Evolutionary conservation across 208 protist genomes (phyloP).

Genomic region (Trypanosomatidae sp.): DNA sequence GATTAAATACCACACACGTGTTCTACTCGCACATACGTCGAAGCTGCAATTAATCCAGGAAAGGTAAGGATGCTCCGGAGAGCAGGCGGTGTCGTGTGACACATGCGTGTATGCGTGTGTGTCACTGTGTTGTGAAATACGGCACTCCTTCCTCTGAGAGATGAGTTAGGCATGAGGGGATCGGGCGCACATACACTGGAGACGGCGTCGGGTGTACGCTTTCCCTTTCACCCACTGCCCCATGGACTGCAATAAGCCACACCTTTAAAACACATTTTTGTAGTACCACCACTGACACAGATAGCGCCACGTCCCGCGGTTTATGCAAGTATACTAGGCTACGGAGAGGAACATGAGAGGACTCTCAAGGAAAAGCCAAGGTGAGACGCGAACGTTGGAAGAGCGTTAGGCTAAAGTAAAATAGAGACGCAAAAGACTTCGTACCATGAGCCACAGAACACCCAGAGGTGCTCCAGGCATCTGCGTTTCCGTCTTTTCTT

Average conservation of each 20-base stretch:
- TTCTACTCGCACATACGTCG: not conserved
- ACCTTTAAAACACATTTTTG: not conserved
- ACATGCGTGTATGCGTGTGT: not conserved
- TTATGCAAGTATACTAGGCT: not conserved
- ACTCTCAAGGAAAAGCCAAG: not conserved
- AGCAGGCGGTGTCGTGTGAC: not conserved
- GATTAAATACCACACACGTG: not conserved
- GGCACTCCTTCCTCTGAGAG: conserved; percentile 3
- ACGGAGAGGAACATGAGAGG: not conserved
- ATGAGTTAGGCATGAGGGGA: not conserved
- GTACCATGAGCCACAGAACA: not conserved
- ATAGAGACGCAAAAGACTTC: not conserved
- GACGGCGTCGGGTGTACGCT: not conserved
- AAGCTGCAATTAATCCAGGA: not conserved
- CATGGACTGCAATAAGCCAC: not conserved
- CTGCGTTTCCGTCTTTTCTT: not conserved
- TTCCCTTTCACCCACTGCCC: not conserved
- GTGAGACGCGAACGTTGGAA: not conserved
- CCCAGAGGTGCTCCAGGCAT: not conserved
- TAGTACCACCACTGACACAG: not conserved
- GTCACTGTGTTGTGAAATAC: conserved; percentile 1
- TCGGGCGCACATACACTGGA: not conserved
- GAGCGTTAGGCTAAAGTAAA: not conserved
- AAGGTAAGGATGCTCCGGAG: not conserved
- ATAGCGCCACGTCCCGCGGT: not conserved